A percentile compares a stretch with the other conserved stretches of the same genome.
Conservation (phyloP, 768 basidiomycete genomes). For the Mycena vulgaris region DNA sequence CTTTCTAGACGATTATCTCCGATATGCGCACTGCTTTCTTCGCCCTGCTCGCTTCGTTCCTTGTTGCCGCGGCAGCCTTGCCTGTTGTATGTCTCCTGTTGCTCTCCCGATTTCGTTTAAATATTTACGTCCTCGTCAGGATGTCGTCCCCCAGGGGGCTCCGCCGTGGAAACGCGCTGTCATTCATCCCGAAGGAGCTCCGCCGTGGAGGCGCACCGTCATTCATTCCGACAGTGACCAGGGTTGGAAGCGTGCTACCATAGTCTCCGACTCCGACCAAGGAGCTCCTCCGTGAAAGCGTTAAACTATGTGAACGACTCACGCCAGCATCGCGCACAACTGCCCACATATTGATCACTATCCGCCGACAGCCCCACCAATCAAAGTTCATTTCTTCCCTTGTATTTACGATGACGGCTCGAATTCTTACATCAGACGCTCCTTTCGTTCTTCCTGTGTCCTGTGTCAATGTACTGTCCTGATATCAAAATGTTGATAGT, state of each 20-base stretch:
- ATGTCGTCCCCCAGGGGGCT: neutral
- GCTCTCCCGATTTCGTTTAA: neutral
- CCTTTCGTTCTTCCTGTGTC: no score
- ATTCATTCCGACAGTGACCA: no score
- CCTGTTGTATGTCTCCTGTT: neutral
- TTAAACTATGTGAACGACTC: no score
- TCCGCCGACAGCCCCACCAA: neutral
- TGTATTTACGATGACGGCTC: neutral
- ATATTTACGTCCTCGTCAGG: neutral
- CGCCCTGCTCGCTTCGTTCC: neutral
- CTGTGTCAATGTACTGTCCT: neutral
- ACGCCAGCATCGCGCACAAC: no score
- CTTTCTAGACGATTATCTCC: neutral
- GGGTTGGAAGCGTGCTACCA: no score
- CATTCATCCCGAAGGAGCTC: neutral
- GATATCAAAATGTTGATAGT: neutral
- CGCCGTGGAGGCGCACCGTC: neutral
- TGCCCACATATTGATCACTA: no score
- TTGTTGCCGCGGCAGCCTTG: neutral
- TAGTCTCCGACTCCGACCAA: no score
- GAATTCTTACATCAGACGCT: no score
- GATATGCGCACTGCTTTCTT: constrained; percentile 2
- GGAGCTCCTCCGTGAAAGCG: neutral
- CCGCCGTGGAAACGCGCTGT: neutral
- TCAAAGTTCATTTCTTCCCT: neutral